phyloP scores from a whole-genome alignment of 352 stramenopile genomes.

The Aphanomyces cochlioides region DNA sequence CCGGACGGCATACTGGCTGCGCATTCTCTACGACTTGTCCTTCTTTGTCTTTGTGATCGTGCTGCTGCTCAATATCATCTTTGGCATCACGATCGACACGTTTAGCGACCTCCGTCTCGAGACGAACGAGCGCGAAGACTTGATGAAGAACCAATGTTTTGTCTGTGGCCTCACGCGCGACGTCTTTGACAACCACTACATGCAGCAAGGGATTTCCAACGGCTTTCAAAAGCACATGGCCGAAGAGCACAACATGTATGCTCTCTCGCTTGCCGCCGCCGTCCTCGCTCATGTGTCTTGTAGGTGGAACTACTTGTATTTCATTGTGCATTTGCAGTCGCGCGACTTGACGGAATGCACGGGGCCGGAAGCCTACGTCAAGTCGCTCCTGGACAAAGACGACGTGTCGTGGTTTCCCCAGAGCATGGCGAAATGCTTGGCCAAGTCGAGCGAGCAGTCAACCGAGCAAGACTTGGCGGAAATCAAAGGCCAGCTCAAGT shows the following conservation, averaged over 20 bases:
- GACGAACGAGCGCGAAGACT: slow-evolving; percentile 31
- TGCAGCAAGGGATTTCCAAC: slow-evolving; percentile 31
- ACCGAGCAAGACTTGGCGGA: slow-evolving; percentile 19
- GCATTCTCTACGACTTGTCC: slow-evolving; percentile 34
- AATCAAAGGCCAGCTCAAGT: slow-evolving; percentile 27
- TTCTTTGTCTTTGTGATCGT: slow-evolving; percentile 44
- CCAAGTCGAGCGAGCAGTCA: slow-evolving; percentile 11
- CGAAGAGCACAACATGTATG: slow-evolving; percentile 34
- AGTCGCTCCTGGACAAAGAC: slow-evolving; percentile 30
- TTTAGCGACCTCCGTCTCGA: slow-evolving; percentile 38
- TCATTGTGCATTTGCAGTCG: slow-evolving; percentile 32
- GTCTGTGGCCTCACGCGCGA: slow-evolving; percentile 39
- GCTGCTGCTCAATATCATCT: slow-evolving; percentile 46
- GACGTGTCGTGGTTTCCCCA: slow-evolving; percentile 32
- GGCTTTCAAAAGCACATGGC: slow-evolving; percentile 33
- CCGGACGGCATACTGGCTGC: slow-evolving; percentile 15
- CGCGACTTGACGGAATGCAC: slow-evolving; percentile 30
- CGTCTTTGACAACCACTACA: slow-evolving; percentile 37
- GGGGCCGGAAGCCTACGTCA: slow-evolving; percentile 31
- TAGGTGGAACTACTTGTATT: slow-evolving; percentile 32
- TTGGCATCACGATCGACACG: slow-evolving; percentile 51
- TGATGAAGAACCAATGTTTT: slow-evolving; percentile 35
- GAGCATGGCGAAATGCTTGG: slow-evolving; percentile 20
- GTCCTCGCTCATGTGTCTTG: not conserved
- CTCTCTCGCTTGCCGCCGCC: not conserved